Evolutionary conservation across 176 grass and related monocot species (phyloP), one percentile per base, ranked within the genome.

Genomic region (Dactylis glomerata): DNA sequence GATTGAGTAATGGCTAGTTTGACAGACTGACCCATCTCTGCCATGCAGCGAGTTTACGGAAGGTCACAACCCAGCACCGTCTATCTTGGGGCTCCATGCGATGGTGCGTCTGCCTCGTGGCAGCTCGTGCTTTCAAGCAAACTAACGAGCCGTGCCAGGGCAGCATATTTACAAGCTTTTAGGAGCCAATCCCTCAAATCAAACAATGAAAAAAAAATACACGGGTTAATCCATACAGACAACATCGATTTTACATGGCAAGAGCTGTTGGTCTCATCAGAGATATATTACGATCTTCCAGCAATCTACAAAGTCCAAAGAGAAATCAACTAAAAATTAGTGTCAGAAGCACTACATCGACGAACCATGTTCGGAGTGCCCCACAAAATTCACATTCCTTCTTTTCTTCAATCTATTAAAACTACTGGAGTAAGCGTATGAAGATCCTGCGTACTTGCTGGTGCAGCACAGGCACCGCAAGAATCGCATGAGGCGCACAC

Each of bases 401-500:
- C 5, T 4, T 16, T 33, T 23, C 30, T 34, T 66, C 62, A 33
- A 5, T 34, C 62, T 66, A 1, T 34, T 34, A 66, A 15, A 34
- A 34, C 62, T 34, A 34, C 30, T 33, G 16, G 6, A 66, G 30
- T 5, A 63, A 63, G 55, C 55, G n/a, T 9, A 24, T 4, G 47
- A 17, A 28, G 24, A 61, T 44, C 24, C 46, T 47, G 68, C n/a
- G n/a, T 23, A 38, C 33, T 52, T 22, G n/a, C 20, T 7, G 23
- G 8, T 2, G 10, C 10, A 27, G 12, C 44, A 36, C 52, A 24
- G 36, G 12, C 10, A 9, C 20, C 32, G 73, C 76, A 20, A 44
- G 65, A 57, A 77, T 58, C 16, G 87, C 82, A 89, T 85, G 87
- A 87, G 31, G 57, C 4, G 57, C 87, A 89, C 33, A 47, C 87